phyloP scores from a whole-genome alignment of 768 basidiomycete species.

The Leccinum incarnatum region DNA sequence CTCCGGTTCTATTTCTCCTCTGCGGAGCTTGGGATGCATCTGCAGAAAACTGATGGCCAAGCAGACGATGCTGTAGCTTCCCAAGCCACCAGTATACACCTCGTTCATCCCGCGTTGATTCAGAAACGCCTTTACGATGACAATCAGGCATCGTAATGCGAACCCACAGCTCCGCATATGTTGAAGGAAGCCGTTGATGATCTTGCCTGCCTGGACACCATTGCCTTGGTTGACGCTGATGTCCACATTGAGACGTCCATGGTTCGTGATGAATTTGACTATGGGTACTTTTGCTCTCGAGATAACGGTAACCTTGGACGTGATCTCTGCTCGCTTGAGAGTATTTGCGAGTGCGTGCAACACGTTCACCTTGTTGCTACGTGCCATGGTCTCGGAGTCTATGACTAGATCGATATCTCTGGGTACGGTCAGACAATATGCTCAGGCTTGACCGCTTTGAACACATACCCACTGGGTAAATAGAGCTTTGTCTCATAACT shows the following conservation, averaged over 20 bases:
- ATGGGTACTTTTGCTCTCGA: constrained; percentile 95
- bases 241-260: constrained; percentile 84
- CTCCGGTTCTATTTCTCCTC: constrained; percentile 59
- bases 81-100: constrained; percentile 93
- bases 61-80: constrained; percentile 93
- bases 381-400: constrained; percentile 72
- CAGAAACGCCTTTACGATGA: constrained; percentile 90
- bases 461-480: constrained; percentile 81
- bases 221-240: constrained; percentile 91
- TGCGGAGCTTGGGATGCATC: constrained; percentile 93
- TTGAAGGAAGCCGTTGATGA: constrained; percentile 77
- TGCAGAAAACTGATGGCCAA: constrained; percentile 92
- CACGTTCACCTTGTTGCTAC: constrained; percentile 62
- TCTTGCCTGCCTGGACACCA: constrained; percentile 73
- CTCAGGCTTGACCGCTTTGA: neutral
- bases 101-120: constrained; percentile 93
- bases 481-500: constrained; percentile 94
- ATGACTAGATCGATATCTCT: constrained; percentile 97
- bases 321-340: constrained; percentile 65
- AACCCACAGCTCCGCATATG: constrained; percentile 54
- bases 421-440: constrained; percentile 14
- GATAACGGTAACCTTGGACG: constrained; percentile 81
- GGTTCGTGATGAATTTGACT: constrained; percentile 85
- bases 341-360: constrained; percentile 77
- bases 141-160: constrained; percentile 77